These are phyloP conservation scores for Botrytis medusae DNA, from an alignment of 2,329 filamentous ascomycete genomes.

Conservation along the genomic window DNA sequence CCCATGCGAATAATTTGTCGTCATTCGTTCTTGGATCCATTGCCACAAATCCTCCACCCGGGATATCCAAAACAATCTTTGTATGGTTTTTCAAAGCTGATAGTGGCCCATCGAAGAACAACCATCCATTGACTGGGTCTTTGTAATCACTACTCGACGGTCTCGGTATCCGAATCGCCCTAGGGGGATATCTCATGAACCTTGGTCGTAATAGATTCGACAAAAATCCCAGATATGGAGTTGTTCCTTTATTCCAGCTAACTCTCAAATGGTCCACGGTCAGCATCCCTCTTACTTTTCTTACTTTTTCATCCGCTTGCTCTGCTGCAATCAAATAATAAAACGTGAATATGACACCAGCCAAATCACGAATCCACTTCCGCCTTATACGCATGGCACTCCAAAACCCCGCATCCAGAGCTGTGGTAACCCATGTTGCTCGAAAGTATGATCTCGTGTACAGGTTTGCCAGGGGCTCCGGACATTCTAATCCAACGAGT, in stretches of 20 bases:
- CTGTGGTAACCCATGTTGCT: constrained; percentile 94
- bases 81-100: constrained; percentile 73
- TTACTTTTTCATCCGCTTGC: constrained; percentile 92
- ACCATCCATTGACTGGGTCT: constrained; percentile 80
- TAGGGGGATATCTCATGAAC: constrained; percentile 76
- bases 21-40: constrained; percentile 96
- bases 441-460: constrained; percentile 92
- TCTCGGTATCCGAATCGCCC: constrained; percentile 79
- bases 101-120: constrained; percentile 90
- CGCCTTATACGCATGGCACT: constrained; percentile 88
- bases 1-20: constrained; percentile 91
- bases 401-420: constrained; percentile 95
- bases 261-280: constrained; percentile 90
- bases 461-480: constrained; percentile 90
- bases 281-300: constrained; percentile 80
- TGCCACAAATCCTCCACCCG: constrained; percentile 91
- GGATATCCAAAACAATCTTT: constrained; percentile 82
- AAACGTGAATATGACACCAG: constrained; percentile 77
- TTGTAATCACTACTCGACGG: constrained; percentile 78
- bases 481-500: constrained; percentile 83
- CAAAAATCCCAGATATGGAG: constrained; percentile 76
- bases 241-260: constrained; percentile 92
- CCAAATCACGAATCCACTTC: constrained; percentile 78
- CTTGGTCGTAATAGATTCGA: constrained; percentile 73
- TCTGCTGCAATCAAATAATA: constrained; percentile 95